A percentile compares a stretch with the other conserved stretches of the same genome.
These are phyloP conservation scores for Aegilops bicornis DNA, from an alignment of 176 grass and related monocot genomes.

Conservation along the genomic window DNA sequence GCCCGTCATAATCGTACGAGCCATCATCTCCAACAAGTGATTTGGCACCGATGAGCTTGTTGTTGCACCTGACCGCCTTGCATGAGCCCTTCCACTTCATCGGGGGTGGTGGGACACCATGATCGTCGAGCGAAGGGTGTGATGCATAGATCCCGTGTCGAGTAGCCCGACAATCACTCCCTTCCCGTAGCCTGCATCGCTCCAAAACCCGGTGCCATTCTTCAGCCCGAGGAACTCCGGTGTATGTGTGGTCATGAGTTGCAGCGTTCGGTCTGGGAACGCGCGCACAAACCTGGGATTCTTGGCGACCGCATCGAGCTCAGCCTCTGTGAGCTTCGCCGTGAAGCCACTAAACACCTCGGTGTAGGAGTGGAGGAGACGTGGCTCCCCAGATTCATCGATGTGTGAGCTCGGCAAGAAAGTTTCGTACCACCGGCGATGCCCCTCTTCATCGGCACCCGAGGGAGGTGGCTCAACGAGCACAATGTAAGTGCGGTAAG, in stretches of 20 bases:
- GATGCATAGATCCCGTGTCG: conserved; percentile 41
- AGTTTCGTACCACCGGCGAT: conserved; percentile 36
- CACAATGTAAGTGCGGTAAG: conserved; percentile 11
- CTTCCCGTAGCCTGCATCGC: conserved; percentile 26
- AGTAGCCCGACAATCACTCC: conserved; percentile 50
- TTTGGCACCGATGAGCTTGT: conserved; percentile 35
- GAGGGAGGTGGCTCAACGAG: conserved; percentile 20
- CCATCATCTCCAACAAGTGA: background rate
- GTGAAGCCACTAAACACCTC: conserved; percentile 42
- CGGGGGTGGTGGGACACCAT: conserved; percentile 6
- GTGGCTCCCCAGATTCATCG: background rate
- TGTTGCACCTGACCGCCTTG: conserved; percentile 34
- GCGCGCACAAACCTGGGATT: conserved; percentile 25
- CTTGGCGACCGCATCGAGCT: conserved; percentile 18
- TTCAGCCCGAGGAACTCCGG: conserved; percentile 30
- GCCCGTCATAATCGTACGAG: background rate
- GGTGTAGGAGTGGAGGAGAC: conserved; percentile 40
- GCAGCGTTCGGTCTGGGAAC: conserved; percentile 18
- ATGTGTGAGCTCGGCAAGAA: conserved; percentile 20
- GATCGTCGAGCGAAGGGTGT: conserved; percentile 29
- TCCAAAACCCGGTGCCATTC: conserved; percentile 14
- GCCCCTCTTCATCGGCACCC: background rate
- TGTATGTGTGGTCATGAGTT: conserved; percentile 48
- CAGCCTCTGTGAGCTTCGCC: conserved; percentile 17
- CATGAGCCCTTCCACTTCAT: conserved; percentile 38